These are phyloP conservation scores for Hymenoscyphus fraxineus DNA, from an alignment of 2,329 filamentous ascomycete species.

Conservation along the genomic window DNA sequence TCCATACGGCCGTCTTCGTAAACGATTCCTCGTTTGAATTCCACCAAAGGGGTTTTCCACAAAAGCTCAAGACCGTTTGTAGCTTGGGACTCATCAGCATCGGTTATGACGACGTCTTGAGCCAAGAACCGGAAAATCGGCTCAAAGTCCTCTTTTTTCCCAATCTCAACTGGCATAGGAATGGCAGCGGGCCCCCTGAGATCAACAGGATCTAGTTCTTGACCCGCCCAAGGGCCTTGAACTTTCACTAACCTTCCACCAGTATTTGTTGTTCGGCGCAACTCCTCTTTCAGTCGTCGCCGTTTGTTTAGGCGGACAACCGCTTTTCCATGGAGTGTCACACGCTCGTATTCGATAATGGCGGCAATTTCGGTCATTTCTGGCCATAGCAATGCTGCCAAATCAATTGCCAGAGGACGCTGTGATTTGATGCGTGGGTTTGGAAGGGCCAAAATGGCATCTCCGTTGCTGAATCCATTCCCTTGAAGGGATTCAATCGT, in stretches of 20 bases:
- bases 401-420: slow-evolving; percentile 9
- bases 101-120: slow-evolving; percentile 11
- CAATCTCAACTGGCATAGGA: slow-evolving; percentile 24
- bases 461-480: slow-evolving; percentile 9
- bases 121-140: slow-evolving; percentile 20
- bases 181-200: slow-evolving; percentile 21
- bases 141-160: slow-evolving; percentile 16
- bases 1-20: slow-evolving; percentile 52
- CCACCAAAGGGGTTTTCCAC: slow-evolving; percentile 10
- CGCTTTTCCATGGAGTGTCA: slow-evolving; percentile 12
- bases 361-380: slow-evolving; percentile 14
- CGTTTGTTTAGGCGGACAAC: slow-evolving; percentile 13
- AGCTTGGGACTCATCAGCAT: slow-evolving; percentile 6
- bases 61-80: slow-evolving; percentile 8
- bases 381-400: slow-evolving; percentile 10
- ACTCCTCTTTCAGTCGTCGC: slow-evolving; percentile 3
- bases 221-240: slow-evolving; percentile 22
- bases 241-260: slow-evolving; percentile 15
- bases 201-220: slow-evolving; percentile 22
- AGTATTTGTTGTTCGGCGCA: slow-evolving; percentile 9
- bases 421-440: slow-evolving; percentile 16
- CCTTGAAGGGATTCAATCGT: slow-evolving; percentile 4
- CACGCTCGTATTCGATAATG: slow-evolving; percentile 15
- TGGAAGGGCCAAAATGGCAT: slow-evolving; percentile 16
- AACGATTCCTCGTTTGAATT: slow-evolving; percentile 29